Percentiles rank a stretch among this genome's conserved stretches.
Conservation (phyloP, 352 stramenopile genomes). For the Globisporangium radiosum region DNA sequence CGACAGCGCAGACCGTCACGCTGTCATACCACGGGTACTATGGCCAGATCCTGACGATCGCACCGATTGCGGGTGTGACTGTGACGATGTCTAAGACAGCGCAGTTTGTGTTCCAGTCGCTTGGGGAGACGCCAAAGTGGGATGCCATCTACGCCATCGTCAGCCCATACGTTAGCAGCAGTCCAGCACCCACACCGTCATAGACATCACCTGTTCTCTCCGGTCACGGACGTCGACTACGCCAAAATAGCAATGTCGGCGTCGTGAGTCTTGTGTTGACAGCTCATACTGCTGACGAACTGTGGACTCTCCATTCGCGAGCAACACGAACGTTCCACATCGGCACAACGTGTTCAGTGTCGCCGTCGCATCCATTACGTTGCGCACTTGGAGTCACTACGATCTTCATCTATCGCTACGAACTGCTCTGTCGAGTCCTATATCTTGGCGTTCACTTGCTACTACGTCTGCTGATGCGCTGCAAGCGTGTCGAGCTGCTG, state of each 20-base stretch:
- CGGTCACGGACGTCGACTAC: too few relatives aligned
- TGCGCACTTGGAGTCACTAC: too few relatives aligned
- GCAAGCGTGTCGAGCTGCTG: constrained; percentile 71
- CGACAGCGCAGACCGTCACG: constrained; percentile 1
- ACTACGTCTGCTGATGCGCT: constrained; percentile 33
- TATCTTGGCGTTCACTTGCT: constrained; percentile 6
- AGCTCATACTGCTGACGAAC: too few relatives aligned
- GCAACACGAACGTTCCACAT: too few relatives aligned
- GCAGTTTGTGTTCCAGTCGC: constrained; percentile 11
- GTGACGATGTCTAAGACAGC: not conserved
- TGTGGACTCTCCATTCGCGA: too few relatives aligned
- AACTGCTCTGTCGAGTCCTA: constrained; percentile 1
- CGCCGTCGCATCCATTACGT: too few relatives aligned
- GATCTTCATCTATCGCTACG: constrained; percentile 1
- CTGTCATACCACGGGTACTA: constrained; percentile 4
- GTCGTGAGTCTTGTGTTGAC: too few relatives aligned
- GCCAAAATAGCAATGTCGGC: too few relatives aligned
- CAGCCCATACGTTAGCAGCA: not conserved
- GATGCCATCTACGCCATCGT: not conserved
- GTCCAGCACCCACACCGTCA: not conserved
- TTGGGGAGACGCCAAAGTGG: constrained; percentile 5
- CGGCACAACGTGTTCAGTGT: too few relatives aligned
- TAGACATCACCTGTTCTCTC: not conserved
- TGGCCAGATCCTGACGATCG: not conserved
- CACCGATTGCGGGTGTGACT: not conserved